Conservation (phyloP, 129 eudicot genomes). For the Flaveria linearis region DNA sequence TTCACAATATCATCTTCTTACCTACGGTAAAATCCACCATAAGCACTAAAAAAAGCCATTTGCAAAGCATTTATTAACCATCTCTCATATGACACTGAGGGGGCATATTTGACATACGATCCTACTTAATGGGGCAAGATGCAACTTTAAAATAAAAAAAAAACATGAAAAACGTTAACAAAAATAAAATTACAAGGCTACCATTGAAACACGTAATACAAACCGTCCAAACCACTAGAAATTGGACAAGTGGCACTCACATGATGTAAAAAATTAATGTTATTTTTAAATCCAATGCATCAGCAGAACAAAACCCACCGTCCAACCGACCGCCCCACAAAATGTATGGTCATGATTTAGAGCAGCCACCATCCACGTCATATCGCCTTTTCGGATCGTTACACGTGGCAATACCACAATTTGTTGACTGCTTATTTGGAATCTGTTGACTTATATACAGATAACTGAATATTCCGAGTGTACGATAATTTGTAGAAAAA, state of each 20-base stretch:
- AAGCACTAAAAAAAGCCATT: too few relatives aligned
- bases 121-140: not conserved
- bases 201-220: too few relatives aligned
- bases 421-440: not conserved
- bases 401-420: constrained; percentile 16
- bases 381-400: not conserved
- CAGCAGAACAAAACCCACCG: constrained; percentile 29
- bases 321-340: constrained; percentile 31
- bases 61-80: too few relatives aligned
- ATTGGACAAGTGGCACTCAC: constrained; percentile 26
- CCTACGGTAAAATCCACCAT: too few relatives aligned
- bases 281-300: constrained; percentile 4
- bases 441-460: not conserved
- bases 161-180: not conserved
- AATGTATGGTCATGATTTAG: constrained; percentile 9
- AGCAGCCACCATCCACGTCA: constrained; percentile 22
- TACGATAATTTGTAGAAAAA: too few relatives aligned
- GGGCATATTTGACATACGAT: not conserved
- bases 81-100: too few relatives aligned
- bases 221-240: constrained; percentile 36
- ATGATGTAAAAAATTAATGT: too few relatives aligned
- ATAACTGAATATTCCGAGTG: too few relatives aligned
- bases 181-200: too few relatives aligned
- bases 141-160: not conserved
- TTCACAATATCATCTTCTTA: too few relatives aligned